A percentile compares a stretch with the other conserved stretches of the same genome.
These are phyloP conservation scores for Tritrichomonas musculus DNA, from an alignment of 208 protist species.

Conservation along the genomic window DNA sequence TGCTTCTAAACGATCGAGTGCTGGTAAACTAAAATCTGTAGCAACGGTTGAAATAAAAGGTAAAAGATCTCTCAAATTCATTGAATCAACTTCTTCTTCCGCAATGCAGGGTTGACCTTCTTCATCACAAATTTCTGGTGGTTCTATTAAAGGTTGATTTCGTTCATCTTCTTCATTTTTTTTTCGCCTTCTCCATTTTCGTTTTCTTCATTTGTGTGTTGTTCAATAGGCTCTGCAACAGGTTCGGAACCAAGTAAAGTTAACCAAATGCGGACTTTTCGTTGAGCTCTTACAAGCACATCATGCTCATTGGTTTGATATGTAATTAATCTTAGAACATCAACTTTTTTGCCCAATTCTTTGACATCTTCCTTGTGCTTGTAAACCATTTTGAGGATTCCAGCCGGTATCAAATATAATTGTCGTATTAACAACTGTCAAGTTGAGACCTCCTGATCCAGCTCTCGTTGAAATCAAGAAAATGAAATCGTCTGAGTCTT, in stretches of 20 bases:
- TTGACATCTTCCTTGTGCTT: conserved; percentile 80
- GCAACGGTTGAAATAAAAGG: background rate
- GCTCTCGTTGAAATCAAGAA: conserved; percentile 66
- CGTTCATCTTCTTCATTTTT: too few relatives aligned
- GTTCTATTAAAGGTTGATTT: background rate
- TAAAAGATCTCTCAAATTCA: background rate
- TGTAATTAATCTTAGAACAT: conserved; percentile 83
- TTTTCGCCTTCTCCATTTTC: too few relatives aligned
- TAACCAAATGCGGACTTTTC: conserved; percentile 58
- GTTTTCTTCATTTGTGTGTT: too few relatives aligned
- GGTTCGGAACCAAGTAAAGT: background rate
- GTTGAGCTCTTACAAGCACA: conserved; percentile 70
- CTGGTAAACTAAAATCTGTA: background rate
- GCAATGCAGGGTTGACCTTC: too few relatives aligned
- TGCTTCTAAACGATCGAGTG: background rate
- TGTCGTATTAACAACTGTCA: conserved; percentile 62
- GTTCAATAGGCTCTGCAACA: background rate
- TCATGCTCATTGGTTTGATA: conserved; percentile 79
- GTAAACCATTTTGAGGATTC: conserved; percentile 92
- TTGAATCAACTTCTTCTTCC: too few relatives aligned
- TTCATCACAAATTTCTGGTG: background rate
- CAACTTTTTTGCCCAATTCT: conserved; percentile 81
- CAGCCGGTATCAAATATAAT: conserved; percentile 77
- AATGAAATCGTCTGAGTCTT: conserved; percentile 46
- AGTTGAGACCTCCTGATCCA: conserved; percentile 65